These are phyloP conservation scores for Apiotrichum porosum DNA, from an alignment of 1,284 basidiomycete species.

Conservation along the genomic window DNA sequence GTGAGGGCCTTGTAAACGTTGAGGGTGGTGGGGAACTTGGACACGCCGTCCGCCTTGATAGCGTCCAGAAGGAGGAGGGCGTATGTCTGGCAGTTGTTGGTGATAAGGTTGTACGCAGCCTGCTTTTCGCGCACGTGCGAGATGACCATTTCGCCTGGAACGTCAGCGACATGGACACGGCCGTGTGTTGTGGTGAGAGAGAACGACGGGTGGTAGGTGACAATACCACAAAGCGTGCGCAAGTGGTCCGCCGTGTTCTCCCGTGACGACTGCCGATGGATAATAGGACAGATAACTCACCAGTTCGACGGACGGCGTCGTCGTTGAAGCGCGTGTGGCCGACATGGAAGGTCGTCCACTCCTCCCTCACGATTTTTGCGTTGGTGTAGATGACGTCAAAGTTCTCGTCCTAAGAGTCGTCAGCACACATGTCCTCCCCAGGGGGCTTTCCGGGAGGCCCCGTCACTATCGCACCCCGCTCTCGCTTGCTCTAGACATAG, in stretches of 20 bases:
- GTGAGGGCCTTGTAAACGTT: conserved; percentile 8
- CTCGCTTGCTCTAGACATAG: too few relatives aligned
- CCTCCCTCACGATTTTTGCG: conserved; percentile 4
- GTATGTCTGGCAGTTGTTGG: conserved; percentile 20
- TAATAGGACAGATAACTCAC: too few relatives aligned
- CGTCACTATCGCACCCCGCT: too few relatives aligned
- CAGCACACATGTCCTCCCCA: too few relatives aligned
- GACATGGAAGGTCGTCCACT: conserved; percentile 11
- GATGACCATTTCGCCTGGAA: conserved; percentile 9
- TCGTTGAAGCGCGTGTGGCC: conserved; percentile 17
- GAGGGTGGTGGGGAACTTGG: conserved; percentile 12
- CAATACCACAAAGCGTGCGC: too few relatives aligned
- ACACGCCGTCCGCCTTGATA: conserved; percentile 10
- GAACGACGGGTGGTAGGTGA: too few relatives aligned
- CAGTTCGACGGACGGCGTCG: conserved; percentile 13
- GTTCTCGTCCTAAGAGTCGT: conserved; percentile 15
- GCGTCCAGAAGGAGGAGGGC: conserved; percentile 15
- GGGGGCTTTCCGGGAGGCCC: too few relatives aligned
- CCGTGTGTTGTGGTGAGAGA: too few relatives aligned
- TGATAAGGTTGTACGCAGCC: conserved; percentile 15
- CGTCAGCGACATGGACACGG: too few relatives aligned
- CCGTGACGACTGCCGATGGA: too few relatives aligned
- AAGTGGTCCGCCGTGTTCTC: too few relatives aligned
- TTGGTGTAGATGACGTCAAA: conserved; percentile 20
- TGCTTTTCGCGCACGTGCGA: conserved; percentile 2